Percentiles rank a stretch among this genome's conserved stretches.
Conservation (phyloP, 129 eudicot genomes). For the Oenanthe sinensis region DNA sequence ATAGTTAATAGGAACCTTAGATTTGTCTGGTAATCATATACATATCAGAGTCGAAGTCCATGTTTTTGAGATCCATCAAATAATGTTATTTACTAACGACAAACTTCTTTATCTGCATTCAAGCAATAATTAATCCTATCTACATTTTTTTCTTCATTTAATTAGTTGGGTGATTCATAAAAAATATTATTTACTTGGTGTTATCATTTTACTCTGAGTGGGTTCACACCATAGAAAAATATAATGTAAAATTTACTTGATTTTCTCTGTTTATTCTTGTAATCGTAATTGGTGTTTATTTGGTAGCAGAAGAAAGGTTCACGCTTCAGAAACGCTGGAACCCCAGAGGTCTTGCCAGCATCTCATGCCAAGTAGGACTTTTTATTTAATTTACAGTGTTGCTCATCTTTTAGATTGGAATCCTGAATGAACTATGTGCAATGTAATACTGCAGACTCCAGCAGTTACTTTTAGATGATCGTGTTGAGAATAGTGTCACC, state of each 20-base stretch:
- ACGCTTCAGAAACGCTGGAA: conserved; percentile 59
- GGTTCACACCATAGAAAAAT: neutral
- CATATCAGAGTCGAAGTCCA: neutral
- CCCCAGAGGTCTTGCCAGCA: conserved; percentile 51
- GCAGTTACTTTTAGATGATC: conserved; percentile 83
- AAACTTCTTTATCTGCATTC: neutral
- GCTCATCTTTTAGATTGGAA: neutral
- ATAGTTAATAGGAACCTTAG: neutral
- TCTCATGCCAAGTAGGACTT: conserved; percentile 78
- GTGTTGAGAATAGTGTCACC: conserved; percentile 49
- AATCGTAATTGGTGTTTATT: neutral
- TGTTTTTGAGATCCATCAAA: neutral
- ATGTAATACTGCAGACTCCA: conserved; percentile 55
- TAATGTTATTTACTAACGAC: neutral
- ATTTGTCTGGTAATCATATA: neutral
- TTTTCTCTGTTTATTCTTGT: neutral
- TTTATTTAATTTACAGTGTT: conserved; percentile 7
- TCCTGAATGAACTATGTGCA: conserved; percentile 10
- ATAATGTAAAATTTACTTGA: neutral
- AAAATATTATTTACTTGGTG: neutral
- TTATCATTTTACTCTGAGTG: neutral
- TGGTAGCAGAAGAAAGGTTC: conserved; percentile 62
- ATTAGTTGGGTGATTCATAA: neutral
- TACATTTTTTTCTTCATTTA: neutral
- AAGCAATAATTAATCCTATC: neutral